Percentiles rank a stretch among this genome's conserved stretches.
phyloP scores from a whole-genome alignment of 1,284 basidiomycete genomes.

The Papiliotrema nemorosa region DNA sequence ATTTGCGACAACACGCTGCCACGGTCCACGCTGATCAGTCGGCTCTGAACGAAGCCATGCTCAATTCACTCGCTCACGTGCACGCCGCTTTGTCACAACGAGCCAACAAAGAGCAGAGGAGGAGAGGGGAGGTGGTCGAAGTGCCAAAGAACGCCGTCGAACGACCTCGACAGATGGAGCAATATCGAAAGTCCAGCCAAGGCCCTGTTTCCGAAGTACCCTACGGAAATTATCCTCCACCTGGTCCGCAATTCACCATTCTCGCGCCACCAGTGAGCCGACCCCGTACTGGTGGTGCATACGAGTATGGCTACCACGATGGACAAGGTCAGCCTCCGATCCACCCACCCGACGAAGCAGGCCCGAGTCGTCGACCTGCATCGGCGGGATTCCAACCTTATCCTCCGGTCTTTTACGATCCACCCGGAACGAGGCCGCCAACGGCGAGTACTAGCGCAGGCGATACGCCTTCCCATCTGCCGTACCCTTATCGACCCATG shows the following conservation, averaged over 20 bases:
- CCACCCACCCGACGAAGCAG: conserved; percentile 27
- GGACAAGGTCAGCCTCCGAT: conserved; percentile 11
- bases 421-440: conserved; percentile 18
- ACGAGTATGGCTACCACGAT: conserved; percentile 19
- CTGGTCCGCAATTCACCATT: conserved; percentile 13
- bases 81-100: conserved; percentile 66
- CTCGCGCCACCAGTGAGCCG: conserved; percentile 26
- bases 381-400: conserved; percentile 21
- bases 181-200: conserved; percentile 14
- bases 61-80: conserved; percentile 78
- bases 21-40: conserved; percentile 87
- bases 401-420: conserved; percentile 33
- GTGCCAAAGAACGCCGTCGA: conserved; percentile 47
- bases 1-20: conserved; percentile 91
- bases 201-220: neutral
- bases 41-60: conserved; percentile 84
- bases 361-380: conserved; percentile 35
- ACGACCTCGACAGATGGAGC: conserved; percentile 32
- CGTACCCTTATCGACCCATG: conserved; percentile 42
- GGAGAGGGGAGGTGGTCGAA: conserved; percentile 48
- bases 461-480: conserved; percentile 27
- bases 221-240: conserved; percentile 24
- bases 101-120: conserved; percentile 49
- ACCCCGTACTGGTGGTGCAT: conserved; percentile 30
- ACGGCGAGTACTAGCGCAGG: conserved; percentile 28